Conservation (phyloP, 148 eudicot genomes). For the Rheum nobile region DNA sequence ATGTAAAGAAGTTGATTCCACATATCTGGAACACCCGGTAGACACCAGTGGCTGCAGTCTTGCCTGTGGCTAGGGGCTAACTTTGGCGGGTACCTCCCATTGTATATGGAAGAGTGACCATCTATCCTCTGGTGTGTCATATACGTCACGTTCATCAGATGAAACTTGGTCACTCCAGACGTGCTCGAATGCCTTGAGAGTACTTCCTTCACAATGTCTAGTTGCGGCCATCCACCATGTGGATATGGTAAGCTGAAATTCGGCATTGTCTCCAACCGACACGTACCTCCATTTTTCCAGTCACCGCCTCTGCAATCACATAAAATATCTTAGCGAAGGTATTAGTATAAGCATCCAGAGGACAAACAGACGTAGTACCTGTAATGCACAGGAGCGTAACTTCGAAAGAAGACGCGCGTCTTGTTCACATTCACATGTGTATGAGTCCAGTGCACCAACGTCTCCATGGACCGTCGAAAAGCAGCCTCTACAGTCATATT, state of each 20-base stretch:
- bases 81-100: slow-evolving; percentile 4
- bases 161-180: slow-evolving; percentile 17
- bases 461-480: slow-evolving; percentile 42
- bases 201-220: slow-evolving; percentile 26
- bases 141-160: slow-evolving; percentile 47
- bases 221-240: slow-evolving; percentile 19
- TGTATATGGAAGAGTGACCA: slow-evolving; percentile 63
- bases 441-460: slow-evolving; percentile 41
- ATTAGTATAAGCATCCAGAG: too few relatives aligned
- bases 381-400: slow-evolving; percentile 76
- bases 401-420: slow-evolving; percentile 64
- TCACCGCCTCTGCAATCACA: slow-evolving; percentile 46
- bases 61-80: slow-evolving; percentile 15
- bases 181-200: slow-evolving; percentile 4
- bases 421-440: slow-evolving; percentile 39
- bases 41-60: slow-evolving; percentile 88
- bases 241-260: slow-evolving; percentile 27
- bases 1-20: slow-evolving; percentile 72
- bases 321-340: not conserved
- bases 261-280: slow-evolving; percentile 65
- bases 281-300: slow-evolving; percentile 71
- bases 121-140: slow-evolving; percentile 69
- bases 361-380: slow-evolving; percentile 33
- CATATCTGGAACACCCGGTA: slow-evolving; percentile 74
- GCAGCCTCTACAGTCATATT: slow-evolving; percentile 52